These are phyloP conservation scores for Collybia sordida DNA, from an alignment of 768 basidiomycete species.

Conservation along the genomic window DNA sequence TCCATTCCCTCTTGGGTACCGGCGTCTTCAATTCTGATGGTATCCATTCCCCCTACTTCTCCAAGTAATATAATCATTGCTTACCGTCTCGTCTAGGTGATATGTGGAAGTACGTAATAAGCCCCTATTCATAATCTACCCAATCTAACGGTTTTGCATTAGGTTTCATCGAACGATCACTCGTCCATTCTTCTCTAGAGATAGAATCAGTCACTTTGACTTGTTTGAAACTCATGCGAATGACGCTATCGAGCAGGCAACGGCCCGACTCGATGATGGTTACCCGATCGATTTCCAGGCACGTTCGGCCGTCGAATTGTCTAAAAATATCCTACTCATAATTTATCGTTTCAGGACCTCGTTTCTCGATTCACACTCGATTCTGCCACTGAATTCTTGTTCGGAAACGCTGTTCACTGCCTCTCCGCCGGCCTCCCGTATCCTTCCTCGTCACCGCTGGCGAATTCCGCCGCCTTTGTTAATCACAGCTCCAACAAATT, in stretches of 20 bases:
- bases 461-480: slow-evolving; percentile 20
- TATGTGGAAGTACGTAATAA: slow-evolving; percentile 59
- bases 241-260: slow-evolving; percentile 43
- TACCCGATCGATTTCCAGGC: slow-evolving; percentile 64
- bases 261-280: slow-evolving; percentile 41
- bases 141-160: slow-evolving; percentile 2
- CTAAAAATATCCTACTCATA: background rate
- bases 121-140: too few relatives aligned
- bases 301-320: background rate
- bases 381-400: slow-evolving; percentile 62
- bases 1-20: slow-evolving; percentile 44
- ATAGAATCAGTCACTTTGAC: slow-evolving; percentile 61
- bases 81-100: slow-evolving; percentile 40
- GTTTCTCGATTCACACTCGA: slow-evolving; percentile 59
- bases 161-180: slow-evolving; percentile 69
- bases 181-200: slow-evolving; percentile 67
- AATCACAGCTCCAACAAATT: slow-evolving; percentile 43
- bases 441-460: slow-evolving; percentile 31
- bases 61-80: background rate
- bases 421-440: slow-evolving; percentile 52
- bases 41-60: slow-evolving; percentile 17
- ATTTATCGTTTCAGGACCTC: slow-evolving; percentile 31
- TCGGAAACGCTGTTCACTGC: slow-evolving; percentile 50
- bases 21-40: slow-evolving; percentile 66
- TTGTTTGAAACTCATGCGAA: slow-evolving; percentile 57